Conservation (phyloP, 2,329 filamentous ascomycete genomes). For the Stromatinia cepivora region DNA sequence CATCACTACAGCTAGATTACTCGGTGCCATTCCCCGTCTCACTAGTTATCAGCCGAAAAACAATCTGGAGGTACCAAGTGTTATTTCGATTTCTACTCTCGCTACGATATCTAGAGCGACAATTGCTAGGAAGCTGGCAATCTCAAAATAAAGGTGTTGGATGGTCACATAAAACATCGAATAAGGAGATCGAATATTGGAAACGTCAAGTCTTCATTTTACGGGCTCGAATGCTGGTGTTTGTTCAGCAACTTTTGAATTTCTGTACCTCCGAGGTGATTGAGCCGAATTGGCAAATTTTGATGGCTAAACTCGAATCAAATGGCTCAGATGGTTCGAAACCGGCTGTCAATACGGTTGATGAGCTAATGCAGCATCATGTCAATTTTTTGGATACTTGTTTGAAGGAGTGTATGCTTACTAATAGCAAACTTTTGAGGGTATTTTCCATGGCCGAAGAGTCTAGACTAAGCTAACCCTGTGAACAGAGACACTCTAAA, state of each 20-base stretch:
- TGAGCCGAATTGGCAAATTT: constrained; percentile 91
- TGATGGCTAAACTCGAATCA: constrained; percentile 80
- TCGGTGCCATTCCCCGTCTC: too few relatives aligned
- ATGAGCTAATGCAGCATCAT: constrained; percentile 81
- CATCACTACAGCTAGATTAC: too few relatives aligned
- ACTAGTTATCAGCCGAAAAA: too few relatives aligned
- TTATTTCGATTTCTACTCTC: too few relatives aligned
- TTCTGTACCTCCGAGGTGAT: constrained; percentile 97
- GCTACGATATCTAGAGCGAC: too few relatives aligned
- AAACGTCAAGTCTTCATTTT: constrained; percentile 90
- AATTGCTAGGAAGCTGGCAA: too few relatives aligned
- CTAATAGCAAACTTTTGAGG: constrained; percentile 88
- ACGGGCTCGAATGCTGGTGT: constrained; percentile 90
- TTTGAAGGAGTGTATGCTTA: constrained; percentile 76
- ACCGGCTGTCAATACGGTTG: constrained; percentile 38
- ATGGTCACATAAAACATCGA: constrained; percentile 51
- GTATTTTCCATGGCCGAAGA: constrained; percentile 49
- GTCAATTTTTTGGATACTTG: constrained; percentile 95
- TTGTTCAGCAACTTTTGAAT: constrained; percentile 93
- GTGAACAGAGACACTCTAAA: constrained; percentile 78
- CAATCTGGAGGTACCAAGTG: too few relatives aligned
- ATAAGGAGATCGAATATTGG: constrained; percentile 78
- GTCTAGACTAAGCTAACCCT: neutral
- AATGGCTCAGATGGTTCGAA: constrained; percentile 44
- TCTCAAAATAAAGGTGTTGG: too few relatives aligned